Percentiles rank a stretch among this genome's conserved stretches.
These are phyloP conservation scores for Dryadomyces quercivorus DNA, from an alignment of 2,329 filamentous ascomycete genomes.

Conservation along the genomic window DNA sequence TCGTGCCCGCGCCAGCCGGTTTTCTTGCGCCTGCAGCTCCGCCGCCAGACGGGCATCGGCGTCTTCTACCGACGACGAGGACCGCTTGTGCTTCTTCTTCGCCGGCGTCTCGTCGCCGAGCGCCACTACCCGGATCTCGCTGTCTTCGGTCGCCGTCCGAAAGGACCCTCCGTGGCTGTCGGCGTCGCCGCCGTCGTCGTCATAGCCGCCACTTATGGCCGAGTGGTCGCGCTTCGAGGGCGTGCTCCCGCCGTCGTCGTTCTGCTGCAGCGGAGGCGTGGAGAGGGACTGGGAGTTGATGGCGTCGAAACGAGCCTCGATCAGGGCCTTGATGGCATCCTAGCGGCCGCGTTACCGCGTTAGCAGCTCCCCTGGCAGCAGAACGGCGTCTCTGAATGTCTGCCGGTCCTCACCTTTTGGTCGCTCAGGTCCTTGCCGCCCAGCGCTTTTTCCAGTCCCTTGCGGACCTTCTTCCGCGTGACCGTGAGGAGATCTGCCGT, in stretches of 20 bases:
- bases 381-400: neutral
- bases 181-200: constrained; percentile 22
- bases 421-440: constrained; percentile 45
- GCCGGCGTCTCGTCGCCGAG: constrained; percentile 21
- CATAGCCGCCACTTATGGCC: constrained; percentile 17
- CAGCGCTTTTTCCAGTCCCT: constrained; percentile 40
- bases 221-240: constrained; percentile 24
- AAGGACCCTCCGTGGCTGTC: constrained; percentile 6
- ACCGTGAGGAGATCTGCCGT: constrained; percentile 50
- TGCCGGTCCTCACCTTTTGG: constrained; percentile 36
- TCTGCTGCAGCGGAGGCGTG: constrained; percentile 24
- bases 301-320: constrained; percentile 63
- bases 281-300: constrained; percentile 39
- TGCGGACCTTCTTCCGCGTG: constrained; percentile 49
- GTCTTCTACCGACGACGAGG: constrained; percentile 45
- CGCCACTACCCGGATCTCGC: constrained; percentile 30
- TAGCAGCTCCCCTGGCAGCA: neutral
- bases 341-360: constrained; percentile 20
- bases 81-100: constrained; percentile 57
- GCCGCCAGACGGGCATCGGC: constrained; percentile 82
- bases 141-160: constrained; percentile 16
- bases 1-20: constrained; percentile 52
- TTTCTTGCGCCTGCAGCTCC: constrained; percentile 84
- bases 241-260: constrained; percentile 11
- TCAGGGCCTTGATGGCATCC: constrained; percentile 59